Evolutionary conservation across 1,139 yeast species (phyloP).

Genomic region (Lodderomyces jiufengensis): DNA sequence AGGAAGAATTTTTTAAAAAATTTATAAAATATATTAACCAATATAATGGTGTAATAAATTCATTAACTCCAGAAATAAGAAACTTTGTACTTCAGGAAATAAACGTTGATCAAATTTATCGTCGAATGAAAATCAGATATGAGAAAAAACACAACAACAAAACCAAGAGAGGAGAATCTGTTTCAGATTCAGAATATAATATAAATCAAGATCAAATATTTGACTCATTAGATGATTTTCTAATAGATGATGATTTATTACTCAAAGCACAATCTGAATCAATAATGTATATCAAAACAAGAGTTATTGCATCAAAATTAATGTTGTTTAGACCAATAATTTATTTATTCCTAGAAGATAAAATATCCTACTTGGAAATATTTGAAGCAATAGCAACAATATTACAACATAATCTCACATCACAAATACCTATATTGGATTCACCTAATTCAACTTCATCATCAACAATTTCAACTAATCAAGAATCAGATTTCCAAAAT

Average conservation of each 20-base stretch:
- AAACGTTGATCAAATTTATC: conserved; percentile 32
- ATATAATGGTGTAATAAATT: conserved; percentile 39
- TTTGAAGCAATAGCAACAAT: conserved; percentile 25
- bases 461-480: conserved; percentile 1
- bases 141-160: conserved; percentile 15
- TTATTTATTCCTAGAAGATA: conserved; percentile 33
- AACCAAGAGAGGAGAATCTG: conserved; percentile 18
- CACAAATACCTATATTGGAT: no score
- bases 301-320: conserved; percentile 33
- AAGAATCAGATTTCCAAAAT: no score
- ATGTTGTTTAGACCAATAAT: conserved; percentile 34
- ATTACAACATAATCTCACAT: conserved; percentile 4
- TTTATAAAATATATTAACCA: conserved; percentile 37
- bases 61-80: conserved; percentile 33
- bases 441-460: conserved; percentile 7
- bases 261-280: conserved; percentile 37
- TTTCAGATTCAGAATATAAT: conserved; percentile 10
- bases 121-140: conserved; percentile 26
- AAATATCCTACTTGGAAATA: conserved; percentile 24
- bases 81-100: conserved; percentile 33
- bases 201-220: conserved; percentile 13
- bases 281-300: conserved; percentile 38
- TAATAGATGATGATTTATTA: conserved; percentile 34
- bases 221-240: conserved; percentile 30
- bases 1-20: conserved; percentile 26